Evolutionary conservation across 306 rosid genomes (phyloP).

Genomic region (Cucumis cinereus): DNA sequence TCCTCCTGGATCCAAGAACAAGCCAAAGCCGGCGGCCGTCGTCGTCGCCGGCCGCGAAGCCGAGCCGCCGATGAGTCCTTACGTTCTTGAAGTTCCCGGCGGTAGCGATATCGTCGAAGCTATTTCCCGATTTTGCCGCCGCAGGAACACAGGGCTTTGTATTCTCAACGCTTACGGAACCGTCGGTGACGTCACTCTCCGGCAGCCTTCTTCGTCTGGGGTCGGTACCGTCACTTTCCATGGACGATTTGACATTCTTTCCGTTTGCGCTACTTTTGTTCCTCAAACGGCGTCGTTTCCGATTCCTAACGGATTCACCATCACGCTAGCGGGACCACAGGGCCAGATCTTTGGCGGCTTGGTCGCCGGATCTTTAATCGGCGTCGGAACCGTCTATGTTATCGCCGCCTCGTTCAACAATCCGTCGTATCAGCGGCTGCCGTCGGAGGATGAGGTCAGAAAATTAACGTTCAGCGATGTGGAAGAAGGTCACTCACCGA

Average conservation of each 20-base stretch:
- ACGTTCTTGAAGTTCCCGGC: constrained; percentile 63
- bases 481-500: constrained; percentile 13
- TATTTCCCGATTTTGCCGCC: constrained; percentile 49
- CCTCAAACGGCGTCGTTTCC: constrained; percentile 20
- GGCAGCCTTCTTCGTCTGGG: constrained; percentile 65
- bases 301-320: constrained; percentile 44
- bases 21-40: constrained; percentile 55
- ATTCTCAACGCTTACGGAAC: constrained; percentile 63
- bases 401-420: constrained; percentile 64
- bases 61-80: constrained; percentile 77
- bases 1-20: constrained; percentile 89
- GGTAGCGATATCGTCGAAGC: constrained; percentile 83
- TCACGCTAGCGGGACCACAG: constrained; percentile 81
- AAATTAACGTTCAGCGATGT: constrained; percentile 30
- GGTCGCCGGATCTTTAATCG: constrained; percentile 43
- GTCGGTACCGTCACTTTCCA: constrained; percentile 77
- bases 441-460: constrained; percentile 38
- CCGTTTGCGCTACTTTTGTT: constrained; percentile 64
- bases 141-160: constrained; percentile 55
- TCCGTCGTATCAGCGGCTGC: constrained; percentile 64
- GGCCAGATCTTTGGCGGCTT: constrained; percentile 93
- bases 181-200: constrained; percentile 69
- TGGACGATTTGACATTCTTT: constrained; percentile 83
- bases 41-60: constrained; percentile 54
- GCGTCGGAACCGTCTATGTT: constrained; percentile 66